Base-by-base conservation (phyloP, 2,329 filamentous ascomycete species). In the Ceratocystis alfenasii region DNA sequence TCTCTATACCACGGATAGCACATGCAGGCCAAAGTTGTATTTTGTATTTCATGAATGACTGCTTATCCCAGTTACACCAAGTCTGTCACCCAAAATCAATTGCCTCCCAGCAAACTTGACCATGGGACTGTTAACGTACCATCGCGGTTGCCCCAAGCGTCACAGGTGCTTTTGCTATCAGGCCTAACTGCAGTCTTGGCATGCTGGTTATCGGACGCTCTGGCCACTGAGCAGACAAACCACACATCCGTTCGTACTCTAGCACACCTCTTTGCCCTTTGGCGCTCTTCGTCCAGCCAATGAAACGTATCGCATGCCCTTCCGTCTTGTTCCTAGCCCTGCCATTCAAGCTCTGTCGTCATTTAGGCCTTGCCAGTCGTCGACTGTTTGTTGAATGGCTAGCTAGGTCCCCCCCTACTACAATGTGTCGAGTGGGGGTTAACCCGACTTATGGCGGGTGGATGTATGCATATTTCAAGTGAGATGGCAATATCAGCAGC, bases 101-200 rank as follows among this genome's bases (percentile, higher is more conserved):
- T 25, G 48, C 48, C 48, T 4, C 48, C 22, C 48, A 28, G 8
- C 10, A 10, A 22, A 20, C 55, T n/a, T 36, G 15, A 6, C 28
- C 28, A 59, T 30, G 30, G 17, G 10, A 59, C 28, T 36, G 36
- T 8, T 36, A 59, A 36, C 12, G 30, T 36, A n/a, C 5, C 17
- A 59, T 59, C 10, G 15, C 12, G 2, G 5, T 36, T n/a, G 55
- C 28, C 30, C 28, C 55, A 25, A 59, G 55, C 55, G 17, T 5
- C 55, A 17, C 5, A 59, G 30, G 28, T 17, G 55, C 17, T n/a
- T 59, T 59, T 59, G 30, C 10, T 59, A 59, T 59, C 55, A 59
- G 28, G 55, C 17, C 28, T n/a, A 30, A n/a, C 1, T 30, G 17
- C 22, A 30, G 25, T 59, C 55, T 59, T 59, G 55, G 55, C 55